A percentile compares a stretch with the other conserved stretches of the same genome.
phyloP scores from a whole-genome alignment of 75 land plant species.

The Cunninghamia lanceolata region DNA sequence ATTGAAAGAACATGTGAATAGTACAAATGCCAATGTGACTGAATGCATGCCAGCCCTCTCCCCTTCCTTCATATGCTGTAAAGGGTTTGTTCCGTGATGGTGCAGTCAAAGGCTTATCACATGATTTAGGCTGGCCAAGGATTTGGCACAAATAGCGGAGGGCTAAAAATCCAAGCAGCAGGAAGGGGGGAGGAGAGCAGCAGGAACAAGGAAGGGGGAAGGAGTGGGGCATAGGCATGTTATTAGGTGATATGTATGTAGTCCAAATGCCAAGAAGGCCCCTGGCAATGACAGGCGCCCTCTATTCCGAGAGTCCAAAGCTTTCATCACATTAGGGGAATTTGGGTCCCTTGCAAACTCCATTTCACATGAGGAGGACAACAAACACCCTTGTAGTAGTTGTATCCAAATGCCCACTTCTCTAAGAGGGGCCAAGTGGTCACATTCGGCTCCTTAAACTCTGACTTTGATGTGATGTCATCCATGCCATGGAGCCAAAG shows the following conservation, averaged over 20 bases:
- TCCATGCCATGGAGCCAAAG: too few relatives aligned
- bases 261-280: conserved; percentile 5
- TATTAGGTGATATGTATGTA: background rate
- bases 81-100: background rate
- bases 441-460: background rate
- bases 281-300: conserved; percentile 4
- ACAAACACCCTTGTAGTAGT: background rate
- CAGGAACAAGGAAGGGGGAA: background rate
- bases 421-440: background rate
- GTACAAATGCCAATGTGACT: background rate
- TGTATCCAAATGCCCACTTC: background rate
- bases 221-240: background rate
- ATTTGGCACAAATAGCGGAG: background rate
- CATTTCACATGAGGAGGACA: background rate
- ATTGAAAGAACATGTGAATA: background rate
- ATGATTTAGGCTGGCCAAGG: background rate
- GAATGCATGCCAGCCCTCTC: background rate
- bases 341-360: conserved; percentile 5
- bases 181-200: background rate
- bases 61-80: background rate
- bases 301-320: conserved; percentile 6
- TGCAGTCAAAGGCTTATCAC: conserved; percentile 5
- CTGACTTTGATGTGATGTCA: background rate
- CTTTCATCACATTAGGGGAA: background rate
- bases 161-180: background rate